phyloP scores from a whole-genome alignment of 148 eudicot genomes.

The Diospyros kaki region DNA sequence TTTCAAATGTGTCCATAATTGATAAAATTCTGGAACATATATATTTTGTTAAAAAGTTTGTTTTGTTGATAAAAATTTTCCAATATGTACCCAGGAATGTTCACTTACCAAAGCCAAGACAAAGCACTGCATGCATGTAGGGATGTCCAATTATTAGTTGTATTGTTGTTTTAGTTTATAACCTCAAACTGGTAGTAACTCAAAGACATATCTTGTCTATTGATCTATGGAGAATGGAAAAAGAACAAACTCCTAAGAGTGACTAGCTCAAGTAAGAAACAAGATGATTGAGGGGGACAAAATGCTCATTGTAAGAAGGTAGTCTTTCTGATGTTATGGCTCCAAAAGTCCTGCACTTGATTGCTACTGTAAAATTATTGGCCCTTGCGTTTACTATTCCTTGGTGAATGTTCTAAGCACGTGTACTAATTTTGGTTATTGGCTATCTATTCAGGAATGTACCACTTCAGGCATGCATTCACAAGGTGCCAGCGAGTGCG shows the following conservation, averaged over 20 bases:
- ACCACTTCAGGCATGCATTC: constrained; percentile 59
- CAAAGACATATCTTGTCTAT: not conserved
- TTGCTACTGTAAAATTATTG: not conserved
- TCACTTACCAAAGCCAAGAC: not conserved
- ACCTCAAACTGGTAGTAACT: not conserved
- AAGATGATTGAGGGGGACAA: not conserved
- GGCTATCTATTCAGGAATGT: constrained; percentile 42
- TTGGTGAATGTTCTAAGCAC: not conserved
- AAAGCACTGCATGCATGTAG: too few relatives aligned
- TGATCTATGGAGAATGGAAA: too few relatives aligned
- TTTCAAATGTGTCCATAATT: not conserved
- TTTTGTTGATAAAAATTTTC: not conserved
- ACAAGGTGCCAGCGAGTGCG: constrained; percentile 51
- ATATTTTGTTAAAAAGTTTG: not conserved
- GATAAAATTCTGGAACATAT: not conserved
- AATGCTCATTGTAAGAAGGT: not conserved
- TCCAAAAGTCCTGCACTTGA: constrained; percentile 1
- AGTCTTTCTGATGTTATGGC: not conserved
- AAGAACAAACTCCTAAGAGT: too few relatives aligned
- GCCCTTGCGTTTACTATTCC: not conserved
- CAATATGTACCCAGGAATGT: not conserved
- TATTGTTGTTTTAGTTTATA: not conserved
- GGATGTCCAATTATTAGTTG: not conserved
- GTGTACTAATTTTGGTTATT: not conserved
- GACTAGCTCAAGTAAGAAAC: not conserved